Percentiles rank a stretch among this genome's conserved stretches.
These are phyloP conservation scores for Coemansia reversa DNA, from an alignment of 192 early-diverging fungal species.

Conservation along the genomic window DNA sequence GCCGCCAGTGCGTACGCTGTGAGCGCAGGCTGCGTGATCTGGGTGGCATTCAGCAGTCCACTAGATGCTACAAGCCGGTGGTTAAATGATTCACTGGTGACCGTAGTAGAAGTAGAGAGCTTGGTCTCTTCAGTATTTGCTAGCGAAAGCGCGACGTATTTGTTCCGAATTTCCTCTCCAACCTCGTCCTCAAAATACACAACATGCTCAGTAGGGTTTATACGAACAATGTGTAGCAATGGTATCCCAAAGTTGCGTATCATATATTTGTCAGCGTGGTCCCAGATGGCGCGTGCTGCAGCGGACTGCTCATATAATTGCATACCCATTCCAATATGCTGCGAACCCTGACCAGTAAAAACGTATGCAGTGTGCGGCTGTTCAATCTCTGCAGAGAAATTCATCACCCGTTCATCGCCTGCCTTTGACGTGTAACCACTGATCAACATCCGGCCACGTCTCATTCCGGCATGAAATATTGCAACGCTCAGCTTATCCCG, in stretches of 20 bases:
- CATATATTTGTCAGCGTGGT: constrained; percentile 85
- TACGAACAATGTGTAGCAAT: constrained; percentile 85
- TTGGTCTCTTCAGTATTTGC: constrained; percentile 1
- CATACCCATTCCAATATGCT: constrained; percentile 96
- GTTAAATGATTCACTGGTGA: constrained; percentile 3
- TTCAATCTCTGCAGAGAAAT: constrained; percentile 83
- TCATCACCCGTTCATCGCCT: constrained; percentile 59
- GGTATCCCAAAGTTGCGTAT: constrained; percentile 79
- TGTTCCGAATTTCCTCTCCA: constrained; percentile 74
- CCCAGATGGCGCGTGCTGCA: constrained; percentile 83
- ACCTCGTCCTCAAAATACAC: constrained; percentile 32
- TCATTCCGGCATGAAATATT: constrained; percentile 89
- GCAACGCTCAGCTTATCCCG: constrained; percentile 77
- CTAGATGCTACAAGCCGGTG: constrained; percentile 58
- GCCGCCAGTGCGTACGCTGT: constrained; percentile 84
- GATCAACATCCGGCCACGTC: constrained; percentile 89
- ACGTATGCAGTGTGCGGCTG: constrained; percentile 88
- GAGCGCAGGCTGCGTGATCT: constrained; percentile 89
- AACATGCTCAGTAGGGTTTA: constrained; percentile 61
- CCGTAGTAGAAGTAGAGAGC: neutral
- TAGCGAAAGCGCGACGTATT: constrained; percentile 72
- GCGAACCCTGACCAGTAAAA: constrained; percentile 97
- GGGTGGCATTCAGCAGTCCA: constrained; percentile 87
- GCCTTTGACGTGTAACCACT: constrained; percentile 79
- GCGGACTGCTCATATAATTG: constrained; percentile 77